Percentiles rank a stretch among this genome's conserved stretches.
Evolutionary conservation across 257 asterid species (phyloP).

Genomic region (Penstemon barbatus): DNA sequence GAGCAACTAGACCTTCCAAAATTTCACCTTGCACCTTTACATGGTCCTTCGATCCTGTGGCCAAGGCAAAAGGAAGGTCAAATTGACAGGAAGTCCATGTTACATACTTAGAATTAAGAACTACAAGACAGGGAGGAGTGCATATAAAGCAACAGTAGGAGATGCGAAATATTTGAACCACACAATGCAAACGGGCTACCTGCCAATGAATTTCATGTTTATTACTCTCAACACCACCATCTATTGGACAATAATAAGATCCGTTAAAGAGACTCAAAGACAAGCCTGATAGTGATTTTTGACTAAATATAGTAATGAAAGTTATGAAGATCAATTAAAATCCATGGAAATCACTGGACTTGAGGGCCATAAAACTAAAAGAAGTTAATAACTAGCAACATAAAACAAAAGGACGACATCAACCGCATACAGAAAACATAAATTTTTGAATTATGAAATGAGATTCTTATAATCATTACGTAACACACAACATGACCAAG

Average conservation of each 20-base stretch:
- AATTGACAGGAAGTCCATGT: neutral
- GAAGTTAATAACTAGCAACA: constrained; percentile 13
- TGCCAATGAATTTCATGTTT: constrained; percentile 2
- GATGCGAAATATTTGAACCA: constrained; percentile 1
- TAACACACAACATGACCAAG: too few species aligned
- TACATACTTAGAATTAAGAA: neutral
- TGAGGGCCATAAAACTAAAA: neutral
- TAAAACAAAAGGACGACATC: neutral
- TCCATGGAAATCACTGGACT: constrained; percentile 1
- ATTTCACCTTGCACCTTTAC: constrained; percentile 90
- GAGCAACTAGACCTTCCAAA: constrained; percentile 97
- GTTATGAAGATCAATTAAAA: neutral
- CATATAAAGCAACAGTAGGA: neutral
- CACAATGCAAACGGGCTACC: neutral
- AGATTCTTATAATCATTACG: too few species aligned
- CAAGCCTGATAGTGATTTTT: neutral
- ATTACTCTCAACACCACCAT: constrained; percentile 15
- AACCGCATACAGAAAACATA: too few species aligned
- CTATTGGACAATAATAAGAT: constrained; percentile 4
- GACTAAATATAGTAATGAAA: neutral
- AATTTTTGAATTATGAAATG: too few species aligned
- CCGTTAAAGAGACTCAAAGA: neutral
- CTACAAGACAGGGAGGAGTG: neutral
- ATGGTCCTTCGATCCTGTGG: constrained; percentile 88
- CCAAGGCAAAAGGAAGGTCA: constrained; percentile 23